A percentile compares a stretch with the other conserved stretches of the same genome.
Evolutionary conservation across 2,329 filamentous ascomycete species (phyloP).

Genomic region (Purpureocillium takamizusanense): DNA sequence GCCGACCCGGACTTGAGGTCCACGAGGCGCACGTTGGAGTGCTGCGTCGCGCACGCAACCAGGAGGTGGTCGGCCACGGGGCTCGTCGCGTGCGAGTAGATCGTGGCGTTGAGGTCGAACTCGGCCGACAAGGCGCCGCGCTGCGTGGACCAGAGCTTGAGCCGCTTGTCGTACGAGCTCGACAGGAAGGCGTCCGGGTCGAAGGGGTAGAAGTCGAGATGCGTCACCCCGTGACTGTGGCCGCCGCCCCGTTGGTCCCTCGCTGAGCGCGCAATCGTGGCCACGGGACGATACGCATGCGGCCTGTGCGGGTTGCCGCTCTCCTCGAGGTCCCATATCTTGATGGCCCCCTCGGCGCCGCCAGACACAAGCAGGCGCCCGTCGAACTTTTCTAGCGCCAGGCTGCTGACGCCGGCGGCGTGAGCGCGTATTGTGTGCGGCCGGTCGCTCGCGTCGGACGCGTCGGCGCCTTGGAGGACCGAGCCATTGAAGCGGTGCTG

Average conservation of each 20-base stretch:
- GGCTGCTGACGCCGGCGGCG: slow-evolving; percentile 65
- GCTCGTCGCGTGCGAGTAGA: slow-evolving; percentile 73
- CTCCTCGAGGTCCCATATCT: slow-evolving; percentile 77
- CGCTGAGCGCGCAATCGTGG: slow-evolving; percentile 36
- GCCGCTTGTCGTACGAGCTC: slow-evolving; percentile 66
- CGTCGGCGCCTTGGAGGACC: slow-evolving; percentile 6
- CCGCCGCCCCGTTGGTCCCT: slow-evolving; percentile 17
- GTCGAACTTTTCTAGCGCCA: slow-evolving; percentile 76
- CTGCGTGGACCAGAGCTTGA: slow-evolving; percentile 67
- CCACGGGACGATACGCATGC: slow-evolving; percentile 45
- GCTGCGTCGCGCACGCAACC: slow-evolving; percentile 81
- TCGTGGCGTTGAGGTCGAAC: slow-evolving; percentile 58
- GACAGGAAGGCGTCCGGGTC: slow-evolving; percentile 68
- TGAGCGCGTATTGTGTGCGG: slow-evolving; percentile 52
- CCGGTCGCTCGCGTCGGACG: slow-evolving; percentile 15
- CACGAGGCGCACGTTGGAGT: slow-evolving; percentile 74
- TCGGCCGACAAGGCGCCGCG: slow-evolving; percentile 51
- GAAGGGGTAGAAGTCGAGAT: slow-evolving; percentile 70
- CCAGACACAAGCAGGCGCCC: slow-evolving; percentile 72
- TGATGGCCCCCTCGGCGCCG: slow-evolving; percentile 75
- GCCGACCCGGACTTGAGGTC: slow-evolving; percentile 73
- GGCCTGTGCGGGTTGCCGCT: slow-evolving; percentile 32
- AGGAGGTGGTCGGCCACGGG: slow-evolving; percentile 63
- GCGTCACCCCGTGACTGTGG: slow-evolving; percentile 66
- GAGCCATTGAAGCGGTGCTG: slow-evolving; percentile 61